These are phyloP conservation scores for Penicillium glabrum DNA, from an alignment of 2,329 filamentous ascomycete species.

Conservation along the genomic window DNA sequence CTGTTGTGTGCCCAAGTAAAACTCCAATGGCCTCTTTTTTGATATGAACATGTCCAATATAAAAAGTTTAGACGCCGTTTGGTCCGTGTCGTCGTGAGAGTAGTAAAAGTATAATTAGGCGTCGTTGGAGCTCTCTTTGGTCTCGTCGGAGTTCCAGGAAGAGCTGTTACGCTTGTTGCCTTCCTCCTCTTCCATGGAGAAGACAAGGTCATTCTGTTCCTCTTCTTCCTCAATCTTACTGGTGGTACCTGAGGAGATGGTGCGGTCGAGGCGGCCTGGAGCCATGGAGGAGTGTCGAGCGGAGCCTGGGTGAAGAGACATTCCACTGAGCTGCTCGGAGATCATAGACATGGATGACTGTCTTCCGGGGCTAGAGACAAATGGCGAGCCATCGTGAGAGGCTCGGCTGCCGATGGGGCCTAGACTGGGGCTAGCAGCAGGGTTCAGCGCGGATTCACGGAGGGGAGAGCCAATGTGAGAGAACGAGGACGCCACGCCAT, in stretches of 20 bases:
- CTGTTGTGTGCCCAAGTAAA: conserved; percentile 17
- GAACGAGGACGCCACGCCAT: conserved; percentile 49
- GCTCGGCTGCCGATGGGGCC: conserved; percentile 51
- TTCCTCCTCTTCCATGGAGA: conserved; percentile 54
- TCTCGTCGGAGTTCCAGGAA: conserved; percentile 34
- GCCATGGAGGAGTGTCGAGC: conserved; percentile 36
- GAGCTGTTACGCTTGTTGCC: conserved; percentile 43
- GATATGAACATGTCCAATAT: conserved; percentile 15
- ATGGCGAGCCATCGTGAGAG: conserved; percentile 50
- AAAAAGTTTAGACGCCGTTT: conserved; percentile 4
- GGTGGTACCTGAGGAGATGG: conserved; percentile 46
- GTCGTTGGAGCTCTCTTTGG: conserved; percentile 31
- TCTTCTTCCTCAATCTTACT: conserved; percentile 49
- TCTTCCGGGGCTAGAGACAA: conserved; percentile 56
- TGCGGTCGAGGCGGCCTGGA: conserved; percentile 43
- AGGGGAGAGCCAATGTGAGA: conserved; percentile 67
- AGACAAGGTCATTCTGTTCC: conserved; percentile 47
- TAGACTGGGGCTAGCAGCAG: conserved; percentile 51
- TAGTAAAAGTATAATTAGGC: conserved; percentile 21
- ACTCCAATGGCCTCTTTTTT: conserved; percentile 21
- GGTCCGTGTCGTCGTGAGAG: conserved; percentile 18
- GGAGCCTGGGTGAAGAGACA: conserved; percentile 45
- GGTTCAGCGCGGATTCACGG: conserved; percentile 58
- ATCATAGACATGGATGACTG: conserved; percentile 63
- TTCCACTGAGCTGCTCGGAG: conserved; percentile 55